Evolutionary conservation across 345 rosid genomes (phyloP), one percentile per base, ranked within the genome.

Genomic region (Noccaea caerulescens): DNA sequence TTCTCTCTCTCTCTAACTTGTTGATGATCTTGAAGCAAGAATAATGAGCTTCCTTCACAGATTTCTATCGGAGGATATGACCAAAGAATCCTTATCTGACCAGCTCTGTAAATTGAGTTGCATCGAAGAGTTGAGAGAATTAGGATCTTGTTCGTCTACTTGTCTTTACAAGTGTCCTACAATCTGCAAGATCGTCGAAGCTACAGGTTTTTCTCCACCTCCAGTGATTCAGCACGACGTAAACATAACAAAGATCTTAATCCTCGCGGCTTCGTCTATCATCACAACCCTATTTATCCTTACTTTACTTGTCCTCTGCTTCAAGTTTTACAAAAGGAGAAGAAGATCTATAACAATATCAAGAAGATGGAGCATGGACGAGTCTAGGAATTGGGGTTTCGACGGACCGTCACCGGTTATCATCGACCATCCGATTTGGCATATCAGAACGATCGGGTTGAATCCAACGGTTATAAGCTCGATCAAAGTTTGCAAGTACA

Each of bases 401-500:
- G 62, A 63, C 84, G 11, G 82, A 80, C 51, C 80, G 39, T 49
- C 80, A 69, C 11, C 82, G 58, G 41, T 84, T 3, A 57, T 64
- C 0, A 50, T 89, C 0, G 90, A 89, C 37, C 95, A 89, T 58
- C 95, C 78, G 10, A 41, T 89, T 37, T 89, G 95, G 95, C 80
- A 85, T 77, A 89, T 89, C 65, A 70, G 79, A 71, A 89, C 96
- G 9, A 66, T 85, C 1, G 96, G 96, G 0, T 56, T 89, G 53
- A 84, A 75, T 23, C 85, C 82, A 18, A 63, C 84, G 10, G 77
- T 83, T 58, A 87, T 89, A 42, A 69, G 75, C 20, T 69, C 88
- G n/a, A 89, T 89, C 70, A 25, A 86, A 27, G 81, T 82, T 4
- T 83, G 62, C 12, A 80, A 82, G 75, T 89, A 82, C 59, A 79